Evolutionary conservation across 2,329 filamentous ascomycete species (phyloP).

Genomic region (Leptographium wingfieldii): DNA sequence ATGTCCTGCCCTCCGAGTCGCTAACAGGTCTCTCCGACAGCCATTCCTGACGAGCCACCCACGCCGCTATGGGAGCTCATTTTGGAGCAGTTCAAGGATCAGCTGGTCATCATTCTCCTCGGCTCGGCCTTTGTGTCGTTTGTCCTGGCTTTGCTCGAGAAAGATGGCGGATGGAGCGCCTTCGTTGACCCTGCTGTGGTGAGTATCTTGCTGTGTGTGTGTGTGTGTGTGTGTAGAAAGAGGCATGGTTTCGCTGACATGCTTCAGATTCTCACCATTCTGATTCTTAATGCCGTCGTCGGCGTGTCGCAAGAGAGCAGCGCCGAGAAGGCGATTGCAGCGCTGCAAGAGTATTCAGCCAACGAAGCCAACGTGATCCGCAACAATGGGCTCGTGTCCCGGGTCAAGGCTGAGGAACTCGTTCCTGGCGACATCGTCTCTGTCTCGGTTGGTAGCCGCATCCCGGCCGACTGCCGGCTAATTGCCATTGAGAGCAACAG

Average conservation of each 20-base stretch:
- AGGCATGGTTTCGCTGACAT: background rate
- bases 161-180: constrained; percentile 86
- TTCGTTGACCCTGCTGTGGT: constrained; percentile 95
- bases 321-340: constrained; percentile 95
- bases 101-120: constrained; percentile 88
- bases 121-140: constrained; percentile 91
- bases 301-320: constrained; percentile 98
- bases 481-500: constrained; percentile 91
- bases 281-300: constrained; percentile 92
- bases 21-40: constrained; percentile 19
- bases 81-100: constrained; percentile 97
- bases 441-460: constrained; percentile 78
- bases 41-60: constrained; percentile 73
- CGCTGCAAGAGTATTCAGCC: constrained; percentile 95
- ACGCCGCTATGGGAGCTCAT: constrained; percentile 95
- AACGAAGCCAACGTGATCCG: constrained; percentile 93
- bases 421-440: constrained; percentile 90
- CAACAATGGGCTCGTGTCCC: constrained; percentile 60
- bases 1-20: too few species aligned
- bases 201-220: constrained; percentile 28
- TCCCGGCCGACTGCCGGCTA: constrained; percentile 88
- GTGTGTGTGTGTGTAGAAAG: too few species aligned
- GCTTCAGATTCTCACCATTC: constrained; percentile 78
- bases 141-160: constrained; percentile 82
- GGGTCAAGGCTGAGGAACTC: constrained; percentile 90